These are phyloP conservation scores for Drechslera avenae DNA, from an alignment of 2,329 filamentous ascomycete genomes.

Conservation along the genomic window DNA sequence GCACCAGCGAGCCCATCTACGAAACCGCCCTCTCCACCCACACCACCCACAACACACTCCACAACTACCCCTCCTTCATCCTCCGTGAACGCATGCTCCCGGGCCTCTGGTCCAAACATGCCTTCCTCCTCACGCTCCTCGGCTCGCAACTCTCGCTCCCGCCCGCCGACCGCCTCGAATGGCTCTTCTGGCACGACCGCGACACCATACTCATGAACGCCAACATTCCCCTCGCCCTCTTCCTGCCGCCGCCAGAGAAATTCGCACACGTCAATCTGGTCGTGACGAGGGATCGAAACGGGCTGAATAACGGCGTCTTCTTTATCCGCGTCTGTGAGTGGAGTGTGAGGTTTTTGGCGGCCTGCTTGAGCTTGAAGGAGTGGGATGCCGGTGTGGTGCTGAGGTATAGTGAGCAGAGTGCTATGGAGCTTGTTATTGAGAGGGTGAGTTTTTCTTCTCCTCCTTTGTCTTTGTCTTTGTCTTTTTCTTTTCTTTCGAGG, in stretches of 20 bases:
- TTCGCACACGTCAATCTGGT: slow-evolving; percentile 33
- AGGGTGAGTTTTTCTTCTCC: no score
- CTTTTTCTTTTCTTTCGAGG: no score
- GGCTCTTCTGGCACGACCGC: slow-evolving; percentile 12
- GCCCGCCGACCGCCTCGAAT: background rate
- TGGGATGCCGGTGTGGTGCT: slow-evolving; percentile 2
- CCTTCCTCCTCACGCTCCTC: slow-evolving; percentile 6
- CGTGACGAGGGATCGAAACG: slow-evolving; percentile 48
- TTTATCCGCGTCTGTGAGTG: slow-evolving; percentile 47
- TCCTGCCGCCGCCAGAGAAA: background rate
- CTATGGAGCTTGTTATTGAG: slow-evolving; percentile 1
- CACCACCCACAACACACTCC: slow-evolving; percentile 3
- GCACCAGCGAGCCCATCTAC: slow-evolving; percentile 1
- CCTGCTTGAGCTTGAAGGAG: slow-evolving; percentile 25
- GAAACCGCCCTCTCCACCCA: slow-evolving; percentile 7
- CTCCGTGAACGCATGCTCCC: slow-evolving; percentile 6
- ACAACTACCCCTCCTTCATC: slow-evolving; percentile 6
- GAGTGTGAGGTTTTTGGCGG: slow-evolving; percentile 46
- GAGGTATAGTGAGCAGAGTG: slow-evolving; percentile 10
- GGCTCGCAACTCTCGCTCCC: slow-evolving; percentile 7
- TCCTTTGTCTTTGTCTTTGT: background rate
- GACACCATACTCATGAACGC: slow-evolving; percentile 9
- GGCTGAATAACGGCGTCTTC: slow-evolving; percentile 50
- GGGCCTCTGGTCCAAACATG: slow-evolving; percentile 12
- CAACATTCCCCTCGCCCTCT: slow-evolving; percentile 5